These are phyloP conservation scores for Marvania coccoides DNA, from an alignment of 139 green algal species.

Conservation along the genomic window DNA sequence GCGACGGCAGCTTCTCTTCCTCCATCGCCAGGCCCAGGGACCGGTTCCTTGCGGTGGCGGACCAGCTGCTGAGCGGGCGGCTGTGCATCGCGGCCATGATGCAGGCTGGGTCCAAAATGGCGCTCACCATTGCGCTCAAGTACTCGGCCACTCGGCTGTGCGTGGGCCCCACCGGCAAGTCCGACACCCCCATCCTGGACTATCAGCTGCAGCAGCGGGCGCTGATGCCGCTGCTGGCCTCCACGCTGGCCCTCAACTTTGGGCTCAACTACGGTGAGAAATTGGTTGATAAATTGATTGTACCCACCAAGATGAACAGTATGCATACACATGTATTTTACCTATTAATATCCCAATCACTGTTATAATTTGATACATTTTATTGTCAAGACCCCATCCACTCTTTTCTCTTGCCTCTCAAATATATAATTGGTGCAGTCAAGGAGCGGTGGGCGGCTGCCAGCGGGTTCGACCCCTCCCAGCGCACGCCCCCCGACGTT, in stretches of 20 bases:
- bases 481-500: constrained; percentile 32
- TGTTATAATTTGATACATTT: no score
- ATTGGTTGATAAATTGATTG: no score
- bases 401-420: no score
- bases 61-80: constrained; percentile 83
- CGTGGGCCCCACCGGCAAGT: constrained; percentile 69
- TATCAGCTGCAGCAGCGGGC: constrained; percentile 88
- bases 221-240: constrained; percentile 76
- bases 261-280: constrained; percentile 72
- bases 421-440: constrained; percentile 23
- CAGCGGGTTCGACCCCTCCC: constrained; percentile 56
- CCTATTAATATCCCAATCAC: no score
- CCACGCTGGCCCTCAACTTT: constrained; percentile 75
- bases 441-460: constrained; percentile 63
- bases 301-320: no score
- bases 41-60: constrained; percentile 68
- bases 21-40: constrained; percentile 56
- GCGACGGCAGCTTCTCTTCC: constrained; percentile 60
- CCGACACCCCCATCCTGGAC: constrained; percentile 80
- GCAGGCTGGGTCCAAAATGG: constrained; percentile 67
- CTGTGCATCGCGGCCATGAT: constrained; percentile 89
- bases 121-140: constrained; percentile 42
- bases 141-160: constrained; percentile 73
- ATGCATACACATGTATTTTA: no score
- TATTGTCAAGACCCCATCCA: no score